Conservation (phyloP, 495 filamentous ascomycete species). For the Lepraria neglecta region DNA sequence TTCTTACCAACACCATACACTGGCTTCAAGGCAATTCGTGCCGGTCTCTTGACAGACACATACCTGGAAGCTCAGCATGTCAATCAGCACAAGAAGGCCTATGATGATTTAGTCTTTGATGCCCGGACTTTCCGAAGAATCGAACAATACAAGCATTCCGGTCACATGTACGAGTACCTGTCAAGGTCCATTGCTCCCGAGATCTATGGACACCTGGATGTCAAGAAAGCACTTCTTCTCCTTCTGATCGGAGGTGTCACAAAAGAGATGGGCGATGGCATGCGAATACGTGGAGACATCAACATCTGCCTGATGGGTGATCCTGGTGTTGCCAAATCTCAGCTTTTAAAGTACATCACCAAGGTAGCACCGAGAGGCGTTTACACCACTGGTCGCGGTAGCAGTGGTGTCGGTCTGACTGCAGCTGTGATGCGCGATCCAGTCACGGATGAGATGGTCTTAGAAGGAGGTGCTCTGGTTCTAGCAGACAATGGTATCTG, state of each 20-base stretch:
- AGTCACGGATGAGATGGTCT: slow-evolving; percentile 96
- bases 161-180: slow-evolving; percentile 89
- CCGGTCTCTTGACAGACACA: slow-evolving; percentile 90
- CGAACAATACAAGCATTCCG: slow-evolving; percentile 68
- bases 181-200: slow-evolving; percentile 95
- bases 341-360: slow-evolving; percentile 94
- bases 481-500: slow-evolving; percentile 97
- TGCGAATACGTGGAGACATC: slow-evolving; percentile 97
- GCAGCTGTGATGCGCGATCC: slow-evolving; percentile 98
- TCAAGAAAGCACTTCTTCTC: slow-evolving; percentile 93
- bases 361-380: slow-evolving; percentile 96
- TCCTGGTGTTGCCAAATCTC: slow-evolving; percentile 97
- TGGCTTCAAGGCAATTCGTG: slow-evolving; percentile 92
- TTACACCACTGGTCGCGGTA: slow-evolving; percentile 94
- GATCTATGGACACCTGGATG: slow-evolving; percentile 92
- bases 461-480: slow-evolving; percentile 93
- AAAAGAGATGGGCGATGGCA: slow-evolving; percentile 95
- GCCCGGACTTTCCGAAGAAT: slow-evolving; percentile 71
- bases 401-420: slow-evolving; percentile 93
- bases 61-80: slow-evolving; percentile 93
- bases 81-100: slow-evolving; percentile 94
- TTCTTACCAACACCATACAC: slow-evolving; percentile 97
- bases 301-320: slow-evolving; percentile 99
- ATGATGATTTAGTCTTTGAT: slow-evolving; percentile 79
- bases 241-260: slow-evolving; percentile 94